These are phyloP conservation scores for Chaetothyriales sp. DNA, from an alignment of 2,329 filamentous ascomycete species.

Conservation along the genomic window DNA sequence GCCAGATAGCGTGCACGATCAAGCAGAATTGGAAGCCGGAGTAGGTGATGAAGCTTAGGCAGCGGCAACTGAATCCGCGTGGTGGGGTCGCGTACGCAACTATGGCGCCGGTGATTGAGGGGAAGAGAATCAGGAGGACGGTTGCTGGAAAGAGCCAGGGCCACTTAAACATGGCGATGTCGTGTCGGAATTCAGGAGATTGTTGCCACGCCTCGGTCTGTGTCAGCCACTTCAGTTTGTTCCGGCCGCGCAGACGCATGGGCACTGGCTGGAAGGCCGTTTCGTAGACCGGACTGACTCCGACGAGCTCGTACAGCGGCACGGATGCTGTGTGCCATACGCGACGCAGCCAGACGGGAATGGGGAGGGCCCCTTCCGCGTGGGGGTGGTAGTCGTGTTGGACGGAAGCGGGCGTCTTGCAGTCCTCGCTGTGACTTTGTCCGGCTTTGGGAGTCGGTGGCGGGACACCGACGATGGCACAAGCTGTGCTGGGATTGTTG, in stretches of 20 bases:
- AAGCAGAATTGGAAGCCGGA: neutral
- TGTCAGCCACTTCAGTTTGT: neutral
- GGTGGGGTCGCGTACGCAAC: neutral
- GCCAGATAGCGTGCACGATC: neutral
- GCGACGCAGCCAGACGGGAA: too few species aligned
- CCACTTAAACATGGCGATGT: neutral
- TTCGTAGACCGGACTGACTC: neutral
- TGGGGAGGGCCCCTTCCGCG: too few species aligned
- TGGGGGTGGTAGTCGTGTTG: too few species aligned
- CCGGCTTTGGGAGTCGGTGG: neutral
- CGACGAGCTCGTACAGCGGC: too few species aligned
- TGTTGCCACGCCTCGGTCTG: neutral
- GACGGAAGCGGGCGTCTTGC: neutral
- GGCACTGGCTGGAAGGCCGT: neutral
- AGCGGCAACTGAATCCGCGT: neutral
- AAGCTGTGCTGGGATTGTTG: slow-evolving; percentile 19
- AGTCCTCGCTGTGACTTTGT: neutral
- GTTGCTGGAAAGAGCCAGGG: neutral
- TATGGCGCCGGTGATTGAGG: neutral
- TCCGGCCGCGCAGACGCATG: neutral
- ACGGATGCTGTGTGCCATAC: too few species aligned
- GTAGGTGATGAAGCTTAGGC: neutral
- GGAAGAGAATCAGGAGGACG: neutral
- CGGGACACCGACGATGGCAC: slow-evolving; percentile 1
- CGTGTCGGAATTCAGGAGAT: neutral